Evolutionary conservation across 2,329 filamentous ascomycete species (phyloP), one percentile per base, ranked within the genome.

Genomic region (Capronia americana): DNA sequence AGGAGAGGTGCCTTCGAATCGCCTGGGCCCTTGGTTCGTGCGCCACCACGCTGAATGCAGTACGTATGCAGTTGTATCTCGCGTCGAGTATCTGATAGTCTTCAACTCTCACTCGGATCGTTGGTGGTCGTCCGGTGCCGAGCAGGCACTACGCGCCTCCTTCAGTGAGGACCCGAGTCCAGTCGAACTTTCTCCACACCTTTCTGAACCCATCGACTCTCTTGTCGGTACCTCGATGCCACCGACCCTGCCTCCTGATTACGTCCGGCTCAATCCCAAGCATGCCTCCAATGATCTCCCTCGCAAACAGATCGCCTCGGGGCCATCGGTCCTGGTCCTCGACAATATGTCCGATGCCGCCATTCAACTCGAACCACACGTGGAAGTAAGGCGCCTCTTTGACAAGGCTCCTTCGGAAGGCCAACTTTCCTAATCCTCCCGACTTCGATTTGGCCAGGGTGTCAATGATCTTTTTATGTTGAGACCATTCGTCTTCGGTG

Each of bases 351-450:
- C 92, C 95, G 70, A 99, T 79, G 0, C 95, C 95, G 2, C 95
- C 95, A 75, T 99, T 93, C 0, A 99, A 82, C 60, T 88, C 87
- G 76, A 98, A 98, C 93, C 94, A 99, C 23, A 90, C 94, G 77
- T 99, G 95, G 74, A 99, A 99, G 77, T 99, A 99, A 0, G 96
- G 94, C 91, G 96, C 94, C 81, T 99, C 94, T 80, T 96, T 97
- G 12, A 92, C 92, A 67, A 99, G 83, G 23, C 86, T 90, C 64
- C 88, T 85, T 0, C 94, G 86, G 77, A 99, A 99, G 1, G 95
- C 93, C 61, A 86, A 79, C 74, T 91, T 91, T 0, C 94, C 95
- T 68, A 92, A 77, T 5, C 68, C 67, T 0, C 91, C 92, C 68
- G 84, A 76, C 67, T 80, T 82, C 14, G 83, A 86, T 69, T 82